Base-by-base conservation (phyloP, 1,139 yeast species). In the Debaryomyces coudertii region DNA sequence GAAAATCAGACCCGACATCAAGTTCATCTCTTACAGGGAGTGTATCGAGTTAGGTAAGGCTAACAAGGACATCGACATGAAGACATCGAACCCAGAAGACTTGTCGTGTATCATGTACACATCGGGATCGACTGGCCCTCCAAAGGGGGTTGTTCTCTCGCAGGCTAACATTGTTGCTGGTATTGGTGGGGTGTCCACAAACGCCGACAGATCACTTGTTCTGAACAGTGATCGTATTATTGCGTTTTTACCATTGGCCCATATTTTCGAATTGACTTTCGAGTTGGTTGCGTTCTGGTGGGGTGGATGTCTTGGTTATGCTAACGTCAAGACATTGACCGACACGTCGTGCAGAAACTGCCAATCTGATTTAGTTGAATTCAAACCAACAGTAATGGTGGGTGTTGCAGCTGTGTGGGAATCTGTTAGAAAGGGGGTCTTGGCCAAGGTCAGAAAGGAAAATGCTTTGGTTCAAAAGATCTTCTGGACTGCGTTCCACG, bases 321-420 rank as follows among this genome's bases (percentile, higher is more conserved):
- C 96, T 46, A 85, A 79, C 57, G 97, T 93, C 53, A 90, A 92
- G 71, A 93, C 99, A 25, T 76, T 95, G 54, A 83, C 96, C 22
- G 96, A 88, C 54, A 74, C 78, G 1, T 88, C 95, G 4, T 83
- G 88, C 62, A 85, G 81, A 61, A 87, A 93, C 71, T 90, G 96
- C 73, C 71, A 80, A 49, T 93, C 97, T 58, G 99, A 93, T 66
- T 81, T 93, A 72, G 80, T 80, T 49, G 90, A 87, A 62, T 89
- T 90, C 69, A 79, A 82, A 65, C 99, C 99, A 50, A 87, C 97
- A 8, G 71, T 93, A 55, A 89, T 93, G 97, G 97, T 90, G 53
- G 99, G 97, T 65, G 99, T 95, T 47, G 98, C 99, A 12, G 97
- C 99, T 2, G 98, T 93, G 46, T 95, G 97, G 97, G 99, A 93